phyloP scores from a whole-genome alignment of 805 yeast species.

The Pichia nanzhaoensis region DNA sequence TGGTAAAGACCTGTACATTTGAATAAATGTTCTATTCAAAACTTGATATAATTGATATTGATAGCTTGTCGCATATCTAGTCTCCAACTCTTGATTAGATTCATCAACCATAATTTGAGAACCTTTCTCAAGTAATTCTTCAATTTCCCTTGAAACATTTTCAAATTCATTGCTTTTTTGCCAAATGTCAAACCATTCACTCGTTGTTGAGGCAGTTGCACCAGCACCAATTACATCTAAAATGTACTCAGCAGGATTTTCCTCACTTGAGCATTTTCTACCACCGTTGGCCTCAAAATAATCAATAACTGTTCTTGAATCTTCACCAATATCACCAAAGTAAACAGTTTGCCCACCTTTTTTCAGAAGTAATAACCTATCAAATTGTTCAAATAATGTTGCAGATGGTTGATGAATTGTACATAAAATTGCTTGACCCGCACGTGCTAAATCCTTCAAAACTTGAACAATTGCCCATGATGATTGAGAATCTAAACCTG shows the following conservation, averaged over 20 bases:
- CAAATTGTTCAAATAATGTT: slow-evolving; percentile 36
- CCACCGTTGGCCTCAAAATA: slow-evolving; percentile 57
- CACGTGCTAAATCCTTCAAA: slow-evolving; percentile 41
- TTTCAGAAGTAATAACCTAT: slow-evolving; percentile 37
- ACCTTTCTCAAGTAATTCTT: slow-evolving; percentile 20
- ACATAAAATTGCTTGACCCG: slow-evolving; percentile 52
- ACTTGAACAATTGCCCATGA: slow-evolving; percentile 54
- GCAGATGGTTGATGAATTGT: slow-evolving; percentile 51
- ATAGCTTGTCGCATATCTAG: slow-evolving; percentile 42
- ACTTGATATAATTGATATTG: slow-evolving; percentile 32
- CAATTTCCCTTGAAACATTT: slow-evolving; percentile 26
- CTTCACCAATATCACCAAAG: slow-evolving; percentile 47
- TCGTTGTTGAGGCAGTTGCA: slow-evolving; percentile 52
- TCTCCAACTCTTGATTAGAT: slow-evolving; percentile 13
- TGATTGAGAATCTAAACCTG: slow-evolving; percentile 54
- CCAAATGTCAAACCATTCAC: slow-evolving; percentile 67
- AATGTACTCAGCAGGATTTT: slow-evolving; percentile 74
- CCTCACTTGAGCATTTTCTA: slow-evolving; percentile 49
- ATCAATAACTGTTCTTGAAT: slow-evolving; percentile 35
- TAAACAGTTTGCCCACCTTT: slow-evolving; percentile 49
- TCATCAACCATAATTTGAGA: slow-evolving; percentile 10
- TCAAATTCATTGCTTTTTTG: slow-evolving; percentile 25
- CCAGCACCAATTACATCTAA: slow-evolving; percentile 75
- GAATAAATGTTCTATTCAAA: slow-evolving; percentile 33
- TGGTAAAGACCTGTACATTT: slow-evolving; percentile 42